A percentile compares a stretch with the other conserved stretches of the same genome.
Conservation (phyloP, 371 early-diverging fungal species). For the Basidiobolus meristosporus region DNA sequence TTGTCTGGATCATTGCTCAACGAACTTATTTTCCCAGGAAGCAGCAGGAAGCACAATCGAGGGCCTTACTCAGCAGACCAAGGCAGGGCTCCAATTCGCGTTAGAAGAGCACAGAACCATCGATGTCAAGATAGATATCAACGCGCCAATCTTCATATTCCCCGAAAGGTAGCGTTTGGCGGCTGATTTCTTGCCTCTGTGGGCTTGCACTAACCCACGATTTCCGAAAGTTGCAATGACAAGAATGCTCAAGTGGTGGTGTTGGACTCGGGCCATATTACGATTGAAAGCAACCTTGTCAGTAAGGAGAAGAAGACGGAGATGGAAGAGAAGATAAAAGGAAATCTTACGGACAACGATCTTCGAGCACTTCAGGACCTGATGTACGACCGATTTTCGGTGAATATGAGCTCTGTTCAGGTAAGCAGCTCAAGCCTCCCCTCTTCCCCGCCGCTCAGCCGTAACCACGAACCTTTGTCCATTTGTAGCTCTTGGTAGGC, state of each 20-base stretch:
- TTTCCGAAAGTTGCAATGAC: conserved; percentile 32
- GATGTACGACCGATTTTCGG: conserved; percentile 81
- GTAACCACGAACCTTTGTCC: background rate
- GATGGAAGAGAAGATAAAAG: conserved; percentile 39
- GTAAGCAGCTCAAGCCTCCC: conserved; percentile 10
- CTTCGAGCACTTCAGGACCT: conserved; percentile 47
- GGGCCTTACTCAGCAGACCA: conserved; percentile 75
- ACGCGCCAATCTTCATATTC: conserved; percentile 91
- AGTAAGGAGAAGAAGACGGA: conserved; percentile 41
- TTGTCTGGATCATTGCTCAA: conserved; percentile 1
- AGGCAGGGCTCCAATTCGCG: conserved; percentile 69
- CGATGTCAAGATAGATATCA: conserved; percentile 83
- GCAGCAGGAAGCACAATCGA: conserved; percentile 84
- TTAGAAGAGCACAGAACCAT: conserved; percentile 75
- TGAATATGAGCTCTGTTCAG: conserved; percentile 66
- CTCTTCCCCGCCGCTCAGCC: background rate
- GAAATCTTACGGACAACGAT: conserved; percentile 36
- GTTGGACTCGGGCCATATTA: conserved; percentile 85
- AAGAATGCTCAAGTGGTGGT: conserved; percentile 48
- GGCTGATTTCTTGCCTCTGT: background rate
- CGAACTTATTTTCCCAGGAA: conserved; percentile 8
- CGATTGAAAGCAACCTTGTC: conserved; percentile 65
- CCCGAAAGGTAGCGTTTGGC: conserved; percentile 45
- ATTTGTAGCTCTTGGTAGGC: conserved; percentile 46
- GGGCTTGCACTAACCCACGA: background rate